These are phyloP conservation scores for Salix exigua DNA, from an alignment of 345 rosid genomes.

Conservation along the genomic window DNA sequence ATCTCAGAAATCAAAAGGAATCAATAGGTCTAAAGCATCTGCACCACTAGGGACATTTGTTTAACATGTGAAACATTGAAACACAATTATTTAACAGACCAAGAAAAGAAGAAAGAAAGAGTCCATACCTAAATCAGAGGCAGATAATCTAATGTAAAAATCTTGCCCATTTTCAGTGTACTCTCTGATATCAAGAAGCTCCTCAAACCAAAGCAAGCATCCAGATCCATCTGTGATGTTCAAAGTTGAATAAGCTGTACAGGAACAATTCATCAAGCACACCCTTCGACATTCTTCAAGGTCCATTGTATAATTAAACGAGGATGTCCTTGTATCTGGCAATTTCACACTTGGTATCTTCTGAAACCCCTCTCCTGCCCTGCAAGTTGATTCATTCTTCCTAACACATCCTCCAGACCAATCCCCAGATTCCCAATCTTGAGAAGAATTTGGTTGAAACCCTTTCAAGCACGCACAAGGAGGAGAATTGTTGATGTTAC, in stretches of 20 bases:
- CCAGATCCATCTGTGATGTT: constrained; percentile 14
- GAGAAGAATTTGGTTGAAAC: not conserved
- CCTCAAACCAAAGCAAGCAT: constrained; percentile 18
- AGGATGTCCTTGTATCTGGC: constrained; percentile 8
- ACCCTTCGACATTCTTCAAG: constrained; percentile 4
- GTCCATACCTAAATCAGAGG: constrained; percentile 17
- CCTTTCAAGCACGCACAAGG: constrained; percentile 13
- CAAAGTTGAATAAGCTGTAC: constrained; percentile 13
- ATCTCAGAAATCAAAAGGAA: not conserved
- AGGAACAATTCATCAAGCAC: constrained; percentile 11
- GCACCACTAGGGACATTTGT: not conserved
- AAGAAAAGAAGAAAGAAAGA: not conserved
- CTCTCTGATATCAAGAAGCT: constrained; percentile 19
- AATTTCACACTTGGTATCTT: constrained; percentile 8
- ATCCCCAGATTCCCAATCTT: constrained; percentile 9
- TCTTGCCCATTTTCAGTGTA: constrained; percentile 8
- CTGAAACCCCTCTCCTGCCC: constrained; percentile 10
- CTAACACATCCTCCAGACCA: constrained; percentile 11
- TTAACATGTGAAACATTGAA: not conserved
- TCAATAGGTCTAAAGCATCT: not conserved
- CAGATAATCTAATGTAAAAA: constrained; percentile 11
- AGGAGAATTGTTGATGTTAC: constrained; percentile 18
- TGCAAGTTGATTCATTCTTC: constrained; percentile 5
- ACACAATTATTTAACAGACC: not conserved
- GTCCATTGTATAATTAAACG: constrained; percentile 5